Base-by-base conservation (phyloP, 1,284 basidiomycete species). In the Butyriboletus appendiculatus region DNA sequence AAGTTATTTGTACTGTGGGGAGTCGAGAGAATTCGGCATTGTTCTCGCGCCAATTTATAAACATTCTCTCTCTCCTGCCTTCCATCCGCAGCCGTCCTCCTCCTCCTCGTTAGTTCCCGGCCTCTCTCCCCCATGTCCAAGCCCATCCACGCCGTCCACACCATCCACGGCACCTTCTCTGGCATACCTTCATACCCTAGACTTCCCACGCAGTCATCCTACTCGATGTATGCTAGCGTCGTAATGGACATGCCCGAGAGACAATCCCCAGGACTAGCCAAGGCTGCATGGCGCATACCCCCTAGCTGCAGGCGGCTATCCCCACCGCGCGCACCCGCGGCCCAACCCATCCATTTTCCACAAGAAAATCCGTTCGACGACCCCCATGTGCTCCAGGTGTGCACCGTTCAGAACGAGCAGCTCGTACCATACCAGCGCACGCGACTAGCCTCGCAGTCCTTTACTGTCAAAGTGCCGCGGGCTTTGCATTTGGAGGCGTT, bases 101-200 rank as follows among this genome's bases (percentile, higher is more conserved):
- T 35, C n/a, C 22, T 24, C 34, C 48, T n/a, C 1, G 15, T 11
- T 48, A 42, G 48, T 55, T 32, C 40, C 42, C 26, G 52, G 39
- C 55, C 42, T 54, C 58, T 49, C 52, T 60, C 45, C 26, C 32
- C 37, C 53, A 68, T 71, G 67, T 67, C 69, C 40, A 8, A 58
- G 14, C 57, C 70, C 42, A 11, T 64, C n/a, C 70, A 67, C 55
- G 57, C 59, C 28, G 62, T 72, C 33, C 68, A 71, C 44, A 68
- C 67, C 53, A 71, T 68, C 45, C 67, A 68, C 35, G 66, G 66
- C 22, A 62, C 68, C 3, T 66, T 71, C 38, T 65, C 66, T 43
- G 66, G 66, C 40, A 57, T 71, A 22, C 53, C 65, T 28, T 56
- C 67, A 3, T 60, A 57, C 35, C 51, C 53, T 49, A 33, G 48